phyloP scores from a whole-genome alignment of 2,329 filamentous ascomycete genomes.

The Beauveria caledonica region DNA sequence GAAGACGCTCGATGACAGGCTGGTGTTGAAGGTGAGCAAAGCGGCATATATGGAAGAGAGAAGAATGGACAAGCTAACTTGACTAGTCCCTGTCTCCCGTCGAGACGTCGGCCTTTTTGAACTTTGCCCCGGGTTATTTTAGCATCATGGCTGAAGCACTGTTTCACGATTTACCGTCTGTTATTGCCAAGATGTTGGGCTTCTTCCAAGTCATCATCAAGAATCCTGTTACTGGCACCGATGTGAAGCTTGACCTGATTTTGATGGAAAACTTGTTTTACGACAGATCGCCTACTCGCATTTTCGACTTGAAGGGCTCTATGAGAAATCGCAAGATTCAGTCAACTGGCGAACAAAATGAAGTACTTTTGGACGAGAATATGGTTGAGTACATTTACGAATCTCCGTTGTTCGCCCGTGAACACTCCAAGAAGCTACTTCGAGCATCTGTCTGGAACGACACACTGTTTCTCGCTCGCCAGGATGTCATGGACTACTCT shows the following conservation, averaged over 20 bases:
- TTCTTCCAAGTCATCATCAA: conserved; percentile 98
- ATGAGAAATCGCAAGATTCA: conserved; percentile 99
- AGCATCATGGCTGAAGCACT: conserved; percentile 93
- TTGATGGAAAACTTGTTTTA: conserved; percentile 99
- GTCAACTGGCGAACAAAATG: conserved; percentile 89
- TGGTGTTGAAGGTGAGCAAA: conserved; percentile 65
- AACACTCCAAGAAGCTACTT: conserved; percentile 91
- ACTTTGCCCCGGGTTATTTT: conserved; percentile 95
- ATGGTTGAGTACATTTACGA: conserved; percentile 99
- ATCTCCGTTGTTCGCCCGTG: conserved; percentile 85
- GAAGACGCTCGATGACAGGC: conserved; percentile 89
- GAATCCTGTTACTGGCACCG: conserved; percentile 81
- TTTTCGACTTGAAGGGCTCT: conserved; percentile 93
- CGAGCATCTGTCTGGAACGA: conserved; percentile 94
- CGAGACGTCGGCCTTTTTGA: conserved; percentile 88
- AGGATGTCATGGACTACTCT: conserved; percentile 99
- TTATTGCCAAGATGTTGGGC: conserved; percentile 98
- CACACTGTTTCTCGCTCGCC: conserved; percentile 84
- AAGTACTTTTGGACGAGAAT: conserved; percentile 94
- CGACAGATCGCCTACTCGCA: conserved; percentile 79
- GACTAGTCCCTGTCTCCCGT: conserved; percentile 73
- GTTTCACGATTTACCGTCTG: conserved; percentile 89
- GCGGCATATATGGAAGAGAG: conserved; percentile 12
- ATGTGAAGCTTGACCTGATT: conserved; percentile 89
- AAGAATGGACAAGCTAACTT: background rate